These are phyloP conservation scores for Suhomyces sp. DNA, from an alignment of 805 yeast genomes.

Conservation along the genomic window DNA sequence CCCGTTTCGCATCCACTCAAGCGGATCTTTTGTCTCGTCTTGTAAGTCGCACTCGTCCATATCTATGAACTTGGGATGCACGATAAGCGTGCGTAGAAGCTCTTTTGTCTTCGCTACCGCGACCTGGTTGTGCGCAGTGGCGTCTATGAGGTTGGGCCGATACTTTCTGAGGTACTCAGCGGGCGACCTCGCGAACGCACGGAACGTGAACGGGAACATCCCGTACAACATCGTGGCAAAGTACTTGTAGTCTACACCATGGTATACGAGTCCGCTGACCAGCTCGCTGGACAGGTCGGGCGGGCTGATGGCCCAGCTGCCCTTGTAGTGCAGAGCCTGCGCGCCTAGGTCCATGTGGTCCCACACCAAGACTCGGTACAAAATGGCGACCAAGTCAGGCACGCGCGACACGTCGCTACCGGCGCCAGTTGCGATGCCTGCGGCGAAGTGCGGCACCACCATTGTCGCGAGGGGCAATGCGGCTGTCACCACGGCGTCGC, in stretches of 20 bases:
- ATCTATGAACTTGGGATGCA: slow-evolving; percentile 48
- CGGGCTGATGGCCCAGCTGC: background rate
- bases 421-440: slow-evolving; percentile 21
- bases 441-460: slow-evolving; percentile 41
- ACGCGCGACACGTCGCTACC: slow-evolving; percentile 18
- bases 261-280: background rate
- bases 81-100: slow-evolving; percentile 31
- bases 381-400: slow-evolving; percentile 43
- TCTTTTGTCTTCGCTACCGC: slow-evolving; percentile 15
- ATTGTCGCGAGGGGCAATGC: slow-evolving; percentile 29
- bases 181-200: slow-evolving; percentile 34
- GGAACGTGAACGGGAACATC: slow-evolving; percentile 50
- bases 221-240: slow-evolving; percentile 55
- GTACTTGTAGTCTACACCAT: slow-evolving; percentile 16
- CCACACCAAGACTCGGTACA: slow-evolving; percentile 38
- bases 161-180: background rate
- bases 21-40: slow-evolving; percentile 19
- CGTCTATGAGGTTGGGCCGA: background rate
- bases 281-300: background rate
- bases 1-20: slow-evolving; percentile 17
- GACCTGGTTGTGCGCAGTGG: background rate
- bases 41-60: slow-evolving; percentile 24
- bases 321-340: background rate
- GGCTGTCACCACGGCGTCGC: slow-evolving; percentile 38
- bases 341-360: slow-evolving; percentile 10